Base-by-base conservation (phyloP, 495 filamentous ascomycete genomes). In the Talaromyces adpressus region DNA sequence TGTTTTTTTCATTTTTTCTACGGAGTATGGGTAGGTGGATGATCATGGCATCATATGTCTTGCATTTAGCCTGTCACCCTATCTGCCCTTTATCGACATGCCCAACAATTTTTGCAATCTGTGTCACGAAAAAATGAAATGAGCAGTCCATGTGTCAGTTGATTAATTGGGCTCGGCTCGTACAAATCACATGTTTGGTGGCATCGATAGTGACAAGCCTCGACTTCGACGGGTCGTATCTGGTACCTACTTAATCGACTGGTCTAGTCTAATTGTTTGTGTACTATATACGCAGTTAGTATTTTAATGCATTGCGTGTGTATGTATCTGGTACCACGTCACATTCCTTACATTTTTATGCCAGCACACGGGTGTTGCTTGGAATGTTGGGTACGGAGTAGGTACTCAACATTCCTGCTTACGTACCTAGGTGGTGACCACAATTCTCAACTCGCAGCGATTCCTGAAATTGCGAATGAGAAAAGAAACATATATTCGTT, bases 21-120 rank as follows among this genome's bases (percentile, higher is more conserved):
- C n/a, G n/a, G n/a, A n/a, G n/a, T n/a, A n/a, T n/a, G n/a, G n/a
- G n/a, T n/a, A 6, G 8, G 12, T 41, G 45, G 45, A 49, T 49
- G 23, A 29, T 29, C 27, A 56, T 56, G 16, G 52, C 52, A 56
- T 56, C 52, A 56, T 56, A 56, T 56, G 52, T 56, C 52, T 56
- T 56, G 52, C 52, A 56, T 29, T 56, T 29, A 2, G 52, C 14
- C 52, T 16, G 22, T 25, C 22, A 56, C 22, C 27, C 6, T 14
- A 49, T 49, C 18, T 9, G 45, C 45, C 12, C 36, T 16, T 14
- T 41, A 41, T 5, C 12, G 14, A 41, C 32, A 36, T 36, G 9
- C 32, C 12, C 32, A 12, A 11, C 32, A 27, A 27, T 27, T 4
- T 27, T 16, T 49, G n/a, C n/a, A n/a, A n/a, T n/a, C n/a, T 49